Base-by-base conservation (phyloP, 2,329 filamentous ascomycete species). In the Diaporthe eres region DNA sequence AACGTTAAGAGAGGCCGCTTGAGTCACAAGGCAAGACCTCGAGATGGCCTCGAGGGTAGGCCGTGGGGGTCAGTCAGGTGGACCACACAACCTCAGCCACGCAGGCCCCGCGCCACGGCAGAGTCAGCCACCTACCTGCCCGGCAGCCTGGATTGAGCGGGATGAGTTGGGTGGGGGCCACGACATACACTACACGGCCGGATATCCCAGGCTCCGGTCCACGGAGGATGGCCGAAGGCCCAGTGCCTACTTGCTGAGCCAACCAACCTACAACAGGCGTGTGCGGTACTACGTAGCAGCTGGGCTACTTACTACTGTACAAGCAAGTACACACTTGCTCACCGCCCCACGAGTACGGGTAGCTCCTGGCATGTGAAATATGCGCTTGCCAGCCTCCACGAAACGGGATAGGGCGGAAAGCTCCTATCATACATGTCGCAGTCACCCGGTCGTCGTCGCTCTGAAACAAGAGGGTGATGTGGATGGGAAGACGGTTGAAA, bases 31-130 rank as follows among this genome's bases (percentile, higher is more conserved):
- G 42, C 44, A 44, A n/a, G 67, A 22, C 44, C 63, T 74, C 44
- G 63, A 61, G 61, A 70, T 28, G 44, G 55, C 31, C 47, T 31
- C 22, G 28, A 53, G 53, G 71, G 63, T 51, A 51, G 60, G 71
- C n/a, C 71, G 71, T 74, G 63, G 74, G 74, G 74, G 74, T 71
- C 71, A 61, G 71, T 65, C 67, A 72, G 49, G 65, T 72, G 42
- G 55, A 65, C 47, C 74, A 72, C 63, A 51, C 42, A 61, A 51
- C 37, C 63, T 58, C 63, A 72, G 47, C 65, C 65, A 51, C 63
- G 12, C 44, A 25, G 28, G 31, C 28, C 47, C 47, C 28, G 25
- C 63, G 63, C 63, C 63, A 68, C 65, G 22, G 34, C 39, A 68
- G 44, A 68, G 44, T 15, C 47, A 63, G 60, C 58, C 58, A 61